A percentile compares a stretch with the other conserved stretches of the same genome.
Evolutionary conservation across 129 eudicot species (phyloP).

Genomic region (Helianthus tuberosus): DNA sequence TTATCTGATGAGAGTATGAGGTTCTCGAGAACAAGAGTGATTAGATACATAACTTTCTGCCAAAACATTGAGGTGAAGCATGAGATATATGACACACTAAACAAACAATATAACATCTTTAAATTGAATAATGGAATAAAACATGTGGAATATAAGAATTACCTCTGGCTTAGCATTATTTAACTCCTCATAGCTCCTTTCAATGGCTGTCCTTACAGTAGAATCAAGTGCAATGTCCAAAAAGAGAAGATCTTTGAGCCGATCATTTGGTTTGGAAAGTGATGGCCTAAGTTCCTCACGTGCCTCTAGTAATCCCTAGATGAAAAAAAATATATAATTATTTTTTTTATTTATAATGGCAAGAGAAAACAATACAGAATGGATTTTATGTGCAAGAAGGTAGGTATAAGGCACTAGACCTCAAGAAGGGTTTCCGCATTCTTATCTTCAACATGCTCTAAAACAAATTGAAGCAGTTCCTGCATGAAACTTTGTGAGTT

Average conservation of each 20-base stretch:
- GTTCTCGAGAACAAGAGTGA: conserved; percentile 85
- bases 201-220: conserved; percentile 89
- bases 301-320: conserved; percentile 88
- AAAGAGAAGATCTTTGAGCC: conserved; percentile 88
- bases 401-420: conserved; percentile 41
- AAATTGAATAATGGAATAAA: background rate
- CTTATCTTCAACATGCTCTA: conserved; percentile 82
- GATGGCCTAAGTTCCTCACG: conserved; percentile 89
- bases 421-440: conserved; percentile 85
- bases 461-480: conserved; percentile 79
- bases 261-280: conserved; percentile 75
- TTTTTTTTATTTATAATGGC: conserved; percentile 5
- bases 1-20: conserved; percentile 83
- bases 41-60: conserved; percentile 91
- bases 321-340: background rate
- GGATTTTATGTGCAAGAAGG: conserved; percentile 12
- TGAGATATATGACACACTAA: conserved; percentile 14
- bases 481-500: conserved; percentile 35
- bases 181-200: conserved; percentile 87
- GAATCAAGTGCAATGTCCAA: conserved; percentile 97
- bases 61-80: conserved; percentile 25
- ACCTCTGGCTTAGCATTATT: conserved; percentile 90
- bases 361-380: conserved; percentile 15
- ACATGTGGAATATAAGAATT: conserved; percentile 17
- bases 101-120: background rate